Base-by-base conservation (phyloP, 2,329 filamentous ascomycete genomes). In the Cladosporium sp. region DNA sequence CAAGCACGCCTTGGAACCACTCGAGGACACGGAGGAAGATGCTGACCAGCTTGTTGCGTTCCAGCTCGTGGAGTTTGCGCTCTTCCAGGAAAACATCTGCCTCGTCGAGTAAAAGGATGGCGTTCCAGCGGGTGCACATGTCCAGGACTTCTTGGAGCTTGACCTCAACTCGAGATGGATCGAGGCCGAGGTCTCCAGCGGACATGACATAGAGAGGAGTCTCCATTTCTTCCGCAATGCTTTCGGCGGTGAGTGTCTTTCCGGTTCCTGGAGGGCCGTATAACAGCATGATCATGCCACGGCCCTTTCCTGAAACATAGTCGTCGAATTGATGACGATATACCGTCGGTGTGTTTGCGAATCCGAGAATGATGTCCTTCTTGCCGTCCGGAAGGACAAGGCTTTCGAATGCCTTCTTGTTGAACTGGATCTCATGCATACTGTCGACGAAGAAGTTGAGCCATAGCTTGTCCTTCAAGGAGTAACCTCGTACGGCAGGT, bases 231-330 rank as follows among this genome's bases (percentile, higher is more conserved):
- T 78, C 76, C 1, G 77, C 75, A 18, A 77, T 68, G 39, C 68
- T 70, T 55, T 77, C 75, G 5, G 72, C 73, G 3, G 75, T 77
- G 19, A 76, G 58, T 0, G 77, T 80, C 62, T 80, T 80, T 12
- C 77, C 77, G 2, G 78, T 43, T 2, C 76, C 76, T 0, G 76
- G 74, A 0, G 72, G 72, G 2, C 76, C 77, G 38, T 67, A 69
- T 2, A 79, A 68, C 3, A 78, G 67, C 50, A 78, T 65, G 49
- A 78, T 76, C 47, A 78, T 70, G 8, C 77, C 76, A 13, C 68
- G 67, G 11, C 77, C 77, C 56, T 79, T 79, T 25, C 74, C 76
- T 22, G 72, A 66, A 20, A 79, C 72, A 15, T 78, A 64, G 54
- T 78, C 75, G 57, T 77, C 74, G 54, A 77, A 76, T 8, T 56